Evolutionary conservation across 345 rosid genomes (phyloP), one percentile per base, ranked within the genome.

Genomic region (Clausena lansium): DNA sequence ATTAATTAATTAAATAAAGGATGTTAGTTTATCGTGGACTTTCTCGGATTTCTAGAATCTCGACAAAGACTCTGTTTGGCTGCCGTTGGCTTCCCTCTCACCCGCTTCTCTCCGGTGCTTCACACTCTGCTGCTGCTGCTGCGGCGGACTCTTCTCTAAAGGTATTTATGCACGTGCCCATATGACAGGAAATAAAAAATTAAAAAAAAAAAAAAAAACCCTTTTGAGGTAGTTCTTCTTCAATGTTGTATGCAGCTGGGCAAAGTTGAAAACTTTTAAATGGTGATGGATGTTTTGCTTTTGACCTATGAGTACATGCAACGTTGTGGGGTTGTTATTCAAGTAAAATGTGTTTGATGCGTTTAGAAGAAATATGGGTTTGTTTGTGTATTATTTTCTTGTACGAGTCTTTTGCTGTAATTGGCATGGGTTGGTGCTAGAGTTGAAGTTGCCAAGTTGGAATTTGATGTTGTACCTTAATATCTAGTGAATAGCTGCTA

Each of bases 41-140:
- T 57, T 79, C 83, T 79, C 82, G 80, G 82, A 74, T 84, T 83
- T 76, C 87, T 4, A 74, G 76, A 78, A 55, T 77, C 78, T 70
- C 80, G 36, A 82, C 74, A 65, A 84, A 76, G 19, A 79, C 77
- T 67, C 62, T 78, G 81, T 78, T 84, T 59, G 80, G 83, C 50
- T 75, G 41, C 75, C 78, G 81, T 55, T 78, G 76, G 19, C 65
- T 86, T 83, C 80, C 81, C n/a, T 82, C 84, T 81, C 67, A 52
- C 20, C n/a, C 72, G 70, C 52, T 60, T 57, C 20, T 78, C 0
- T 58, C 80, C 32, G 64, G 81, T 72, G 76, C 62, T 41, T 54
- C 68, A 7, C 73, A 72, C 74, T 80, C 86, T 45, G 70, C 27
- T 58, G 50, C 22, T 50, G 50, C 55, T 50, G 57, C 22, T 0